Conservation (phyloP, 2,329 filamentous ascomycete species). For the Blumeria graminis region DNA sequence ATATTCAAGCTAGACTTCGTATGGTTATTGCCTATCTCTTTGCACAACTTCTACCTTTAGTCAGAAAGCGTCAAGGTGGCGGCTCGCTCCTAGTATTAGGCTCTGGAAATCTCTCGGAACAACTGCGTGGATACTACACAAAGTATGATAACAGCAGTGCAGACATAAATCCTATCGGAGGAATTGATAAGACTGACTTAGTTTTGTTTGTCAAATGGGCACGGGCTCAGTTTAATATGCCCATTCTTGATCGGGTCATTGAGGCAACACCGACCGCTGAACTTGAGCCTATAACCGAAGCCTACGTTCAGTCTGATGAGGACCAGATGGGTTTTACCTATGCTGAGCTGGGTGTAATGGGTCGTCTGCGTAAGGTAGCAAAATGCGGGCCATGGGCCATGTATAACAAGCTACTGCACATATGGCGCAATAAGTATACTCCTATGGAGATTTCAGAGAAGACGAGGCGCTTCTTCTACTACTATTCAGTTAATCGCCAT, state of each 20-base stretch:
- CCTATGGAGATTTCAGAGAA: conserved; percentile 23
- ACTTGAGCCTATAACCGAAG: conserved; percentile 37
- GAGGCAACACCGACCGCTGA: conserved; percentile 37
- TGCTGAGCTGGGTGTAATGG: conserved; percentile 18
- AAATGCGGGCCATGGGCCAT: conserved; percentile 23
- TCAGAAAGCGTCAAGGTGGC: conserved; percentile 21
- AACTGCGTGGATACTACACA: conserved; percentile 32
- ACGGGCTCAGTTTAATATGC: conserved; percentile 30
- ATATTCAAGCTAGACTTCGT: conserved; percentile 36
- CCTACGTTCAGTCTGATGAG: conserved; percentile 27
- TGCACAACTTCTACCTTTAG: conserved; percentile 34
- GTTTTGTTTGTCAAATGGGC: conserved; percentile 50
- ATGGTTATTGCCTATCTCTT: conserved; percentile 39
- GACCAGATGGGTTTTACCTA: conserved; percentile 30
- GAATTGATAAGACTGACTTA: conserved; percentile 38
- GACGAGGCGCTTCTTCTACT: conserved; percentile 19
- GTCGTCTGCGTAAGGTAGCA: conserved; percentile 5
- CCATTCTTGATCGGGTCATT: conserved; percentile 41
- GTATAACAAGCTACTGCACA: conserved; percentile 22
- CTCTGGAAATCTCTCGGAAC: conserved; percentile 39
- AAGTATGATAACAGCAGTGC: conserved; percentile 1
- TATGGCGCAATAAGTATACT: conserved; percentile 19
- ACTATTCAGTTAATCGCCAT: conserved; percentile 29
- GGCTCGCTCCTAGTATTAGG: conserved; percentile 32
- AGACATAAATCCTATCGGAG: conserved; percentile 35